These are phyloP conservation scores for Platanthera zijinensis DNA, from an alignment of 106 monocot genomes.

Conservation along the genomic window DNA sequence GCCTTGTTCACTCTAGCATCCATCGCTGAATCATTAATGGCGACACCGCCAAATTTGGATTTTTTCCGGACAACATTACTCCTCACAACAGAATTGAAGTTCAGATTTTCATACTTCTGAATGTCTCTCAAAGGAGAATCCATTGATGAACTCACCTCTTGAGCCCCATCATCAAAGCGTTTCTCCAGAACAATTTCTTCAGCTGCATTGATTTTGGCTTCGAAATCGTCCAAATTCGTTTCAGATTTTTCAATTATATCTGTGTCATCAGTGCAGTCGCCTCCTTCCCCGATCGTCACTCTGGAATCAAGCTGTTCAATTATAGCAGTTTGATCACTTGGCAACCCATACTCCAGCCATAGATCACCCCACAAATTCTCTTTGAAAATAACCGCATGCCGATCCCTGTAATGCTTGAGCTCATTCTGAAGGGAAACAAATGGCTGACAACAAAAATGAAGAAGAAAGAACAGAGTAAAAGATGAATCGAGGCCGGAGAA, in stretches of 20 bases:
- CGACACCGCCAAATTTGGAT: neutral
- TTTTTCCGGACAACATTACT: neutral
- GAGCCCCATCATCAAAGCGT: constrained; percentile 4
- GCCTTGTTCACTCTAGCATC: neutral
- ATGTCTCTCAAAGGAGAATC: neutral
- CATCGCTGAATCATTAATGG: neutral
- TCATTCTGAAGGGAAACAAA: constrained; percentile 37
- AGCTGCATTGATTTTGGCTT: neutral
- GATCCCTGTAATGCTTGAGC: constrained; percentile 36
- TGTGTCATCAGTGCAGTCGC: neutral
- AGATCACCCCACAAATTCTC: constrained; percentile 31
- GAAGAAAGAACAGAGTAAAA: neutral
- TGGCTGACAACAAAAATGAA: constrained; percentile 32
- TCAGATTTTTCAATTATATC: neutral
- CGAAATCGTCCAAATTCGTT: neutral
- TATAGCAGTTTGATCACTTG: neutral
- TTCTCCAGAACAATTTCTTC: neutral
- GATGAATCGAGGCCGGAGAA: neutral
- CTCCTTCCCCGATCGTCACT: neutral
- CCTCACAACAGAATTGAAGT: neutral
- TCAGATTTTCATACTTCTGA: neutral
- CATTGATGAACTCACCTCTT: neutral
- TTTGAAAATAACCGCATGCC: constrained; percentile 19
- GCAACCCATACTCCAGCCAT: constrained; percentile 16
- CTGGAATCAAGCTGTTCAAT: constrained; percentile 8